phyloP scores from a whole-genome alignment of 495 filamentous ascomycete species.

The Penicillium manginii region DNA sequence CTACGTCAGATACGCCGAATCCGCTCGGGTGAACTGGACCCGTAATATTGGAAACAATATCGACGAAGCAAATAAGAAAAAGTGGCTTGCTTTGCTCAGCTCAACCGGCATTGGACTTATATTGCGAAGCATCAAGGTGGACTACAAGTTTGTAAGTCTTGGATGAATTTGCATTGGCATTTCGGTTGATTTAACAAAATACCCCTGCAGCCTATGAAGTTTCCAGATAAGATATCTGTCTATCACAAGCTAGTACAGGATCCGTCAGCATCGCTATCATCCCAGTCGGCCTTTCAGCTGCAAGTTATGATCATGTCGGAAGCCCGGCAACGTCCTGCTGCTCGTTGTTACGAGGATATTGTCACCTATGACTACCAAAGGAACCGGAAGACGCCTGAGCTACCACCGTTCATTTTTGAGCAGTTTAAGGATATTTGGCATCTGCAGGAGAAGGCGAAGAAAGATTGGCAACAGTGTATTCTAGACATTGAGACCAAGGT shows the following conservation, averaged over 20 bases:
- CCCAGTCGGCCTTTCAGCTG: conserved; percentile 57
- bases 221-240: conserved; percentile 83
- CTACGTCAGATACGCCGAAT: conserved; percentile 85
- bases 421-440: conserved; percentile 67
- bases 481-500: conserved; percentile 58
- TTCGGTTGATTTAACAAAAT: conserved; percentile 2
- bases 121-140: conserved; percentile 75
- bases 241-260: conserved; percentile 77
- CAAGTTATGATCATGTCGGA: conserved; percentile 77
- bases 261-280: conserved; percentile 41
- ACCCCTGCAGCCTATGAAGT: conserved; percentile 74
- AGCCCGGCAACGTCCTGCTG: conserved; percentile 74
- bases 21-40: conserved; percentile 81
- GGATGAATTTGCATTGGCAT: neutral
- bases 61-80: conserved; percentile 63
- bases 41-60: conserved; percentile 71
- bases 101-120: conserved; percentile 75
- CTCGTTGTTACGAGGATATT: conserved; percentile 78
- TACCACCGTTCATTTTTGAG: conserved; percentile 69
- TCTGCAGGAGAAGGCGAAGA: conserved; percentile 66
- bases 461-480: conserved; percentile 51
- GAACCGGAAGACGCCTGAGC: conserved; percentile 49
- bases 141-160: conserved; percentile 85
- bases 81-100: conserved; percentile 74
- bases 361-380: conserved; percentile 81